Conservation (phyloP, 2,329 filamentous ascomycete genomes). For the Mollisiaceae sp. region DNA sequence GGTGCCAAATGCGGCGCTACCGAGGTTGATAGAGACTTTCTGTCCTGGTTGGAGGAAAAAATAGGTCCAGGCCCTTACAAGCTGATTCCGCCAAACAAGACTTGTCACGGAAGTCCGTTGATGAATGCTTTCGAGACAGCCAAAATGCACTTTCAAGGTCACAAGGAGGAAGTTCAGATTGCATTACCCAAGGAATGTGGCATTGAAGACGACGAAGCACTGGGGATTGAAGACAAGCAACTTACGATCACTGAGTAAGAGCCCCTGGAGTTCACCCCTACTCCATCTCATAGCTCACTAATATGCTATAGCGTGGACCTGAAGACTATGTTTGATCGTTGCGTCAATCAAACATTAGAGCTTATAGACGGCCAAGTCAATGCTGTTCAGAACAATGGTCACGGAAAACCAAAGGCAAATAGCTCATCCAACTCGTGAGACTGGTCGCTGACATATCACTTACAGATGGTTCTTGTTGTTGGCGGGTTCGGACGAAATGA, state of each 20-base stretch:
- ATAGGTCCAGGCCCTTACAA: background rate
- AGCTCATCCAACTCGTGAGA: background rate
- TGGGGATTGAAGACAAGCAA: slow-evolving; percentile 4
- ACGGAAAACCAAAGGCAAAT: background rate
- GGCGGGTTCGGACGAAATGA: slow-evolving; percentile 13
- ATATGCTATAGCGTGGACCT: background rate
- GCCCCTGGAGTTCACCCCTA: background rate
- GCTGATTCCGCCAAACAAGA: background rate
- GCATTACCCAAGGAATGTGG: slow-evolving; percentile 4
- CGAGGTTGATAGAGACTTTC: slow-evolving; percentile 1
- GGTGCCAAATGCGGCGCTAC: slow-evolving; percentile 11
- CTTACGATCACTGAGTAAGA: background rate
- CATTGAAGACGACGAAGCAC: background rate
- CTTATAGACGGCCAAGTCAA: slow-evolving; percentile 12
- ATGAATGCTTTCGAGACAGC: slow-evolving; percentile 7
- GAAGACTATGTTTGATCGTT: slow-evolving; percentile 10
- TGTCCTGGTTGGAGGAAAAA: background rate
- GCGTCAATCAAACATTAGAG: slow-evolving; percentile 9
- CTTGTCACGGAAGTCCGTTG: background rate
- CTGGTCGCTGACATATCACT: background rate
- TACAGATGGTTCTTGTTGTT: slow-evolving; percentile 6
- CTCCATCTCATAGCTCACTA: background rate
- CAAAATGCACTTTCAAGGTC: slow-evolving; percentile 10
- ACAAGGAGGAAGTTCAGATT: background rate
- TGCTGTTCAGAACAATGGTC: background rate